Percentiles rank a stretch among this genome's conserved stretches.
Conservation (phyloP, 768 basidiomycete species). For the Suillus hirtellus region DNA sequence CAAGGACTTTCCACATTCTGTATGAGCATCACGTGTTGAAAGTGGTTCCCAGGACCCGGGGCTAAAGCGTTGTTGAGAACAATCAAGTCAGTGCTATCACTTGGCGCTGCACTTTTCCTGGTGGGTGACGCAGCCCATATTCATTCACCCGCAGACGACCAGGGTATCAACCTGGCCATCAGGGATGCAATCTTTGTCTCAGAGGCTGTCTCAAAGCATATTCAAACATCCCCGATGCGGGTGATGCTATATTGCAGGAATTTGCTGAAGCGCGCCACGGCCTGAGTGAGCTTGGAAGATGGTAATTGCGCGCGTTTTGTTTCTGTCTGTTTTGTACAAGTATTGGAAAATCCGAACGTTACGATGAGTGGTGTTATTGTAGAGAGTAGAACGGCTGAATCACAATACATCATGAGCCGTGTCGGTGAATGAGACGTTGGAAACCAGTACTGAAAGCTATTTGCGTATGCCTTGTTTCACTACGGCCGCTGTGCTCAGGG, state of each 20-base stretch:
- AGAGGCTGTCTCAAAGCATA: conserved; percentile 39
- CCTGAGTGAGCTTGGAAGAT: conserved; percentile 13
- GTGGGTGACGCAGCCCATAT: conserved; percentile 50
- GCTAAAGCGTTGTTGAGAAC: no score
- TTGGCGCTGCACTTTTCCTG: conserved; percentile 20
- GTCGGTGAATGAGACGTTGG: neutral
- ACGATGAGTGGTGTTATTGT: neutral
- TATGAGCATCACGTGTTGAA: no score
- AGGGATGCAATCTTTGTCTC: conserved; percentile 54
- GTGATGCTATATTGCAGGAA: conserved; percentile 34
- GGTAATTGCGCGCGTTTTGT: conserved; percentile 8
- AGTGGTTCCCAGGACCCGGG: no score
- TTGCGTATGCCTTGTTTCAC: no score
- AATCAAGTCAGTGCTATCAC: no score
- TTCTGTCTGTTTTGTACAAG: neutral
- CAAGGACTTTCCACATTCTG: neutral
- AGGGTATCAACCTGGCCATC: conserved; percentile 60
- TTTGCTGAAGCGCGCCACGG: conserved; percentile 37
- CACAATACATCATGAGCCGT: neutral
- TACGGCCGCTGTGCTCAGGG: neutral
- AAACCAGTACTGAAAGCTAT: neutral
- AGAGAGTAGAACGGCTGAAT: neutral
- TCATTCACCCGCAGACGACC: conserved; percentile 54
- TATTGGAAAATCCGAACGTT: neutral
- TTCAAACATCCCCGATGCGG: conserved; percentile 15